Evolutionary conservation across 2,329 filamentous ascomycete genomes (phyloP), one percentile per base, ranked within the genome.

Genomic region (Ceratocystis albifundus): DNA sequence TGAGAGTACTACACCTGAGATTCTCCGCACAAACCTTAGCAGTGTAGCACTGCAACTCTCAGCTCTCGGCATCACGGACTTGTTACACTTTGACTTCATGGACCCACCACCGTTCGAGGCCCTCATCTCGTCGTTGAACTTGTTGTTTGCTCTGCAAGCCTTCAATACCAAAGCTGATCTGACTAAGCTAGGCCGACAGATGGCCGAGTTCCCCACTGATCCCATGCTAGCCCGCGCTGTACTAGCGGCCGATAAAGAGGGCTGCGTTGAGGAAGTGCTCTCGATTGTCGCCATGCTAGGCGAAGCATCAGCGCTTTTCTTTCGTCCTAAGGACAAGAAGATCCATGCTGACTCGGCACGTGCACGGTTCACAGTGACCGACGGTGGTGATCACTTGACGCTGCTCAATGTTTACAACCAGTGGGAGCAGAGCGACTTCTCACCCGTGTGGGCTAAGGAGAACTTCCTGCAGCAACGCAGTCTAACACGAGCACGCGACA

Each of bases 271-370:
- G 68, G 94, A 99, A 76, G 85, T 97, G 0, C 79, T 99, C 17
- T 91, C 89, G 0, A 90, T 97, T 62, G 90, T 97, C n/a, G 86
- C 92, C 53, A 96, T 97, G 89, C 82, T 97, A 0, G 86, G 88
- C 68, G 94, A 97, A 76, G 85, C 89, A 1, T 90, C 88, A 3
- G 87, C 91, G 0, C 82, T 99, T 4, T 99, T 96, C 79, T 96
- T 95, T 81, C 83, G 91, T 0, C 92, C 94, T 22, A 96, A 96
- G 74, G 92, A 99, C 77, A 96, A 97, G 80, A 96, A 96, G 75
- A 88, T 96, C 32, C 90, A 96, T 72, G 94, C 94, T 12, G 93
- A 99, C 75, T 90, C 88, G 69, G 94, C 94, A 0, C 86, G 91
- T 15, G 87, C 88, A 45, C 85, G 93, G 1, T 97, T 97, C 76